Base-by-base conservation (phyloP, 2,329 filamentous ascomycete species). In the Onygena corvina region DNA sequence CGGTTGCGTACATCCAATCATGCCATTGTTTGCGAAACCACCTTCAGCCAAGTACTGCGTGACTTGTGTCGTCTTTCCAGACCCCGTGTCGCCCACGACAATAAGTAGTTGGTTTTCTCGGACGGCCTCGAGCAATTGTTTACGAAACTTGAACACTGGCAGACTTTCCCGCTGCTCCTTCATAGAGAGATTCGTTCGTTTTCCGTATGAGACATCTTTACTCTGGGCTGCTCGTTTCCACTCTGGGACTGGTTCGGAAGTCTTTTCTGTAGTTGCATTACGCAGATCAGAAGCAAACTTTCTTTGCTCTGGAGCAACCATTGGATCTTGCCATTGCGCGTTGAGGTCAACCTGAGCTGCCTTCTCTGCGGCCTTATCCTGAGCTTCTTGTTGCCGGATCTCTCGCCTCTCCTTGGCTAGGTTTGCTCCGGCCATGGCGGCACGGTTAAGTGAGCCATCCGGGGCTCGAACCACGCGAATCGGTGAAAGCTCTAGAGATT, bases 391-490 rank as follows among this genome's bases (percentile, higher is more conserved):
- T 60, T 94, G 86, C 53, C 86, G 81, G 57, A 95, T 59, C 52
- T 98, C 92, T 62, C 87, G 82, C 47, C 92, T 76, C 62, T 98
- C 92, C 63, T 92, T 94, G 3, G 90, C 86, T 11, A 98, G 69
- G 3, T 81, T 77, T 12, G 90, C 89, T 38, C 92, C 90, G 6
- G 89, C 83, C 85, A 96, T 94, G 12, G 93, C 93, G 44, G 93
- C 87, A 60, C 92, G 79, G 63, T 98, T 98, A 67, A 98, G 81
- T 3, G 90, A 96, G n/a, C 92, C 92, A 66, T 98, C 92, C 0
- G 92, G 93, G 1, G 92, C 92, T 67, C 96, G 96, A 58, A 98
- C 86, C 18, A 98, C 89, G 55, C 93, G 79, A 53, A 98, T 98
- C 0, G 92, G 92, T 1, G 89, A 95, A 3, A 98, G 71, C 61